These are phyloP conservation scores for Aspergillus biplanus DNA, from an alignment of 495 filamentous ascomycete species.

Conservation along the genomic window DNA sequence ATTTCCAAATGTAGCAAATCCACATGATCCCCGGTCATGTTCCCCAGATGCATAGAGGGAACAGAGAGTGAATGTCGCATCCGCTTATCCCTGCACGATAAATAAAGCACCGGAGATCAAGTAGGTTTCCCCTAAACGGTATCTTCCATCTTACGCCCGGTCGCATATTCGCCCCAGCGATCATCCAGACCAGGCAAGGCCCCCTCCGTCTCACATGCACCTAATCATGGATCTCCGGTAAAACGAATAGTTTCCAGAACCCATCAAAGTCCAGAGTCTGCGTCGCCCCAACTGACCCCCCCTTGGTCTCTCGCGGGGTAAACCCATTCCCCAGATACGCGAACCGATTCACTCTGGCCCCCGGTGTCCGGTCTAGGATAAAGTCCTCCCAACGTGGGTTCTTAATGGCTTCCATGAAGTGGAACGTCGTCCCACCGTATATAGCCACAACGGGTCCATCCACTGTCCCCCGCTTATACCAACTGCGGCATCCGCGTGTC, in stretches of 20 bases:
- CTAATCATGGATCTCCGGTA: constrained; percentile 21
- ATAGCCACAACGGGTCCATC: constrained; percentile 23
- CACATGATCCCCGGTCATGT: no score
- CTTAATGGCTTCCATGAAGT: constrained; percentile 53
- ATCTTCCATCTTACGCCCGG: no score
- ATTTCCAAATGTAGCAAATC: no score
- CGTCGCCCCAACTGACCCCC: constrained; percentile 19
- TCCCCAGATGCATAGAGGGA: no score
- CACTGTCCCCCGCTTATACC: constrained; percentile 39
- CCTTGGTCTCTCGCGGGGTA: constrained; percentile 18
- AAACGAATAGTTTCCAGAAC: constrained; percentile 26
- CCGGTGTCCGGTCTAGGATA: constrained; percentile 30
- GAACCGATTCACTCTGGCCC: constrained; percentile 48
- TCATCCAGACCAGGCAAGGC: background rate
- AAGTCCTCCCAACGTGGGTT: constrained; percentile 52
- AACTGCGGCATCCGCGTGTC: constrained; percentile 38
- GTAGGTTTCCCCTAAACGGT: no score
- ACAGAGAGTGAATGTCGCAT: no score
- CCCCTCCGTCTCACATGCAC: no score
- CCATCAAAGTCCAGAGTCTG: constrained; percentile 26
- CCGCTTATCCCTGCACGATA: no score
- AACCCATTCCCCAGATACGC: constrained; percentile 52
- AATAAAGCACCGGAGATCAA: no score
- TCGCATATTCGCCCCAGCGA: no score
- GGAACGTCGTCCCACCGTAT: constrained; percentile 36